Evolutionary conservation across 371 early-diverging fungal genomes (phyloP), one percentile per base, ranked within the genome.

Genomic region (Mortierella sp.): DNA sequence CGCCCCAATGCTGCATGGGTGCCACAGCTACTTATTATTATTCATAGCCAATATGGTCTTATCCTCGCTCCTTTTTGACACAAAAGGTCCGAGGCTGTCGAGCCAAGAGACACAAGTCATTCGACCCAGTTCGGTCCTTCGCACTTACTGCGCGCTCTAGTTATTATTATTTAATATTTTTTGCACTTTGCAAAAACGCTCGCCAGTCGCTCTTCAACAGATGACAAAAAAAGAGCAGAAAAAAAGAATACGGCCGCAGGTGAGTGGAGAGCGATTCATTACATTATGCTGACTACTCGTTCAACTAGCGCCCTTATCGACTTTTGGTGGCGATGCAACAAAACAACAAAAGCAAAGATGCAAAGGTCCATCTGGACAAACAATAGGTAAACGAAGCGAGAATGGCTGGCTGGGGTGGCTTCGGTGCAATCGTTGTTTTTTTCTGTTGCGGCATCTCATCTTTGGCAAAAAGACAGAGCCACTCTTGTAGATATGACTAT

Each of bases 351-450:
- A 31, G 29, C 0, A 31, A 26, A 6, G 9, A 16, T 24, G 26
- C n/a, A 52, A 24, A 14, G 26, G 55, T 55, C 55, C 31, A 55
- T 55, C 53, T 55, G 31, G 55, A 55, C 55, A 55, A 53, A 10
- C 24, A 29, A 47, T 22, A 16, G 47, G 47, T 9, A 29, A 19
- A 26, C 31, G 13, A 55, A 16, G 31, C 2, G 16, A 58, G 29
- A 16, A 58, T 34, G 34, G 34, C 58, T 22, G 0, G 58, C 8
- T 10, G 16, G 22, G 47, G 22, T 16, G 47, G 22, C 47, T 22
- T 47, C 47, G 47, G 14, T 47, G 47, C 22, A 22, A 2, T 19
- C 31, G 26, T 31, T 29, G 26, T 1, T 52, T 52, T 52, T 22
- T 52, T 29, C 0, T 53, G 26, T 53, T 31, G 14, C 16, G 55